A percentile compares a stretch with the other conserved stretches of the same genome.
Evolutionary conservation across 495 filamentous ascomycete genomes (phyloP).

Genomic region (Penicillium cinerascens): DNA sequence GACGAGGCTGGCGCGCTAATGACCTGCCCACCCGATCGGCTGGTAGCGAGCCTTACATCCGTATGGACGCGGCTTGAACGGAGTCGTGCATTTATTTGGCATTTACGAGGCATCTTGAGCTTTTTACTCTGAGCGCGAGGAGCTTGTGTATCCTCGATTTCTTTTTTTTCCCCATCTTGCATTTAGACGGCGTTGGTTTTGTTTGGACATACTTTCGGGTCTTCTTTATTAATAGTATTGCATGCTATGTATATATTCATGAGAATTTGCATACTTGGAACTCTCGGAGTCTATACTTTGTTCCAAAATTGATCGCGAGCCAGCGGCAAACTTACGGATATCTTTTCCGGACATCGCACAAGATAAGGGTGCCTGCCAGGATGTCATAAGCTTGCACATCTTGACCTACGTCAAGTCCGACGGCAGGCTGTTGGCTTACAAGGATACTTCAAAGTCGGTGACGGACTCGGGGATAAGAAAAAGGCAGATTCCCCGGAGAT

Average conservation of each 20-base stretch:
- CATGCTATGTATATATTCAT: slow-evolving; percentile 12
- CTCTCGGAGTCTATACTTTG: neutral
- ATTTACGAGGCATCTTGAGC: neutral
- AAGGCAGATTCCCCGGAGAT: neutral
- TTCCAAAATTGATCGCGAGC: neutral
- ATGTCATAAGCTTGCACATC: neutral
- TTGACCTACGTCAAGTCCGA: neutral
- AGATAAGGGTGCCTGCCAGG: neutral
- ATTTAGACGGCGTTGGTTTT: slow-evolving; percentile 26
- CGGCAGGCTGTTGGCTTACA: too few relatives aligned
- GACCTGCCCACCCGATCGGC: slow-evolving; percentile 7
- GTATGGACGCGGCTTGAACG: slow-evolving; percentile 8
- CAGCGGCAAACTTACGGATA: neutral
- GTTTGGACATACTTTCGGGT: slow-evolving; percentile 4
- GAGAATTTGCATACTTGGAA: neutral
- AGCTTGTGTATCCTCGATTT: neutral
- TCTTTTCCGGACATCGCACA: neutral
- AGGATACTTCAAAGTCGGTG: neutral
- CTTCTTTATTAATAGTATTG: neutral
- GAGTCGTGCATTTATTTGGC: slow-evolving; percentile 2
- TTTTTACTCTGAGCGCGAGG: slow-evolving; percentile 1
- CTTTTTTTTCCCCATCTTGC: slow-evolving; percentile 11
- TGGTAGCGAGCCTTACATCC: slow-evolving; percentile 6
- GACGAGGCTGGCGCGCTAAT: slow-evolving; percentile 9
- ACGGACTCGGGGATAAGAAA: slow-evolving; percentile 1